These are phyloP conservation scores for Zymoseptoria crescenta DNA, from an alignment of 2,329 filamentous ascomycete genomes.

Conservation along the genomic window DNA sequence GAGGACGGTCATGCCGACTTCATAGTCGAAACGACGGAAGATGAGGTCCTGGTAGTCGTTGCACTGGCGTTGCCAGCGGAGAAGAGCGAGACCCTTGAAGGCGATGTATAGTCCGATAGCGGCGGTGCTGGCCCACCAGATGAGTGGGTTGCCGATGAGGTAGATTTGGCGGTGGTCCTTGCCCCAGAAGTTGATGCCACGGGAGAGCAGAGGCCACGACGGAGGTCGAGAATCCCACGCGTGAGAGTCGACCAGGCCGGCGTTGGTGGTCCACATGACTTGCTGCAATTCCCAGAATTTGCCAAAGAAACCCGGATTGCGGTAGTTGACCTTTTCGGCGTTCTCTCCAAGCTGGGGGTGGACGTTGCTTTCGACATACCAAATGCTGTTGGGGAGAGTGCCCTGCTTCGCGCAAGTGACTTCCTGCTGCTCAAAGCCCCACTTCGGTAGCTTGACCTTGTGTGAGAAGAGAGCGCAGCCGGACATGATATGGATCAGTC, in stretches of 20 bases:
- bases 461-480: slow-evolving; percentile 95
- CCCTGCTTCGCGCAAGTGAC: slow-evolving; percentile 93
- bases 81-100: slow-evolving; percentile 80
- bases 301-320: slow-evolving; percentile 85
- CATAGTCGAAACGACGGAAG: slow-evolving; percentile 97
- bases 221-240: slow-evolving; percentile 94
- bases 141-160: slow-evolving; percentile 84
- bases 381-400: slow-evolving; percentile 90
- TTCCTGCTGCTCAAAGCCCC: slow-evolving; percentile 97
- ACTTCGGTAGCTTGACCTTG: slow-evolving; percentile 97
- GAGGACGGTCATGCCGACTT: slow-evolving; percentile 80
- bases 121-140: slow-evolving; percentile 85
- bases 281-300: slow-evolving; percentile 97
- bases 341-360: slow-evolving; percentile 68
- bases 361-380: slow-evolving; percentile 89
- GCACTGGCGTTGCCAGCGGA: slow-evolving; percentile 92
- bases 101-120: slow-evolving; percentile 68
- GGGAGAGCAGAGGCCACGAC: slow-evolving; percentile 84
- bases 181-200: slow-evolving; percentile 99
- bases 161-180: slow-evolving; percentile 92
- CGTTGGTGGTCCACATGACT: slow-evolving; percentile 99
- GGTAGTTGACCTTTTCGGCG: slow-evolving; percentile 93
- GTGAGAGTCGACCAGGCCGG: slow-evolving; percentile 89
- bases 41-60: slow-evolving; percentile 71
- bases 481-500: slow-evolving; percentile 91